Conservation (phyloP, 352 stramenopile genomes). For the Phytopythium cucurbitacearum region DNA sequence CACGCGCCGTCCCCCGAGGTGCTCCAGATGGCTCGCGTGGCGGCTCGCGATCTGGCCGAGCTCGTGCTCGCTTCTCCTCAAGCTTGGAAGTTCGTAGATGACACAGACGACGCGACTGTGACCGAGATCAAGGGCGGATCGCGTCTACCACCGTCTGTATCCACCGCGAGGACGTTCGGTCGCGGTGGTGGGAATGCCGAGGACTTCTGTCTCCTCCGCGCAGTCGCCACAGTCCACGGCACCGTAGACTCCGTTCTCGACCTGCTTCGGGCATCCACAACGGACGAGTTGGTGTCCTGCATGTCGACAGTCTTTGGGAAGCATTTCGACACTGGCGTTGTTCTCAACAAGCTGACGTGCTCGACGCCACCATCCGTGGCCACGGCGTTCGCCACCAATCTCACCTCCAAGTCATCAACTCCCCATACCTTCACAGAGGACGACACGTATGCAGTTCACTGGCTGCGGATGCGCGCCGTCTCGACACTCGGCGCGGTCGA, state of each 20-base stretch:
- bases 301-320: conserved; percentile 57
- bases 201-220: conserved; percentile 58
- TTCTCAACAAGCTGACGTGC: conserved; percentile 56
- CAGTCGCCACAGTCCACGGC: conserved; percentile 45
- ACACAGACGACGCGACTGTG: conserved; percentile 17
- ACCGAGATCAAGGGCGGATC: conserved; percentile 7
- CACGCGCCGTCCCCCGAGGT: conserved; percentile 50
- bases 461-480: conserved; percentile 47
- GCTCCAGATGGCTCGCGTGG: conserved; percentile 49
- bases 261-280: conserved; percentile 37
- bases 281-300: conserved; percentile 34
- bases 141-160: conserved; percentile 28
- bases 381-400: conserved; percentile 2
- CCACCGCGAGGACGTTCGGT: conserved; percentile 34
- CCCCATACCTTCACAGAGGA: conserved; percentile 39
- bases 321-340: conserved; percentile 39
- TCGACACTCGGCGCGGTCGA: conserved; percentile 28
- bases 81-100: conserved; percentile 2
- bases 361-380: conserved; percentile 25
- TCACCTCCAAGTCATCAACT: no score
- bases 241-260: conserved; percentile 38
- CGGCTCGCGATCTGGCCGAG: conserved; percentile 35
- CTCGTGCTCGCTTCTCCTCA: conserved; percentile 31
- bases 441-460: conserved; percentile 65
- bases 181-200: conserved; percentile 33